phyloP scores from a whole-genome alignment of 768 basidiomycete genomes.

The Lentinus tigrinus region DNA sequence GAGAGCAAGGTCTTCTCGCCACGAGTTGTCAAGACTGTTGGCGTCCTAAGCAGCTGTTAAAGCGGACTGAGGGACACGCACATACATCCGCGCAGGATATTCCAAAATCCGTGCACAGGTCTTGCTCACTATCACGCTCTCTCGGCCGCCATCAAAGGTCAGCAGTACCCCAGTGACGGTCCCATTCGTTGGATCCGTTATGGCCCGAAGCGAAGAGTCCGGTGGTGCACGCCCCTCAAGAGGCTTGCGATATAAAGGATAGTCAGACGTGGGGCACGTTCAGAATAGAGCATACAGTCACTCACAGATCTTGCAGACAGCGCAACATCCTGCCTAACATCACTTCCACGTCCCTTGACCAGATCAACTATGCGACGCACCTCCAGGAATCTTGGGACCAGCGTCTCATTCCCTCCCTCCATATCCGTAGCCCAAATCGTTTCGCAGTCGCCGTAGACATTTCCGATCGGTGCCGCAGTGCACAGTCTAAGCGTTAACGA shows the following conservation, averaged over 20 bases:
- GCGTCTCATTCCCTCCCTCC: neutral
- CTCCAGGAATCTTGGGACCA: constrained; percentile 3
- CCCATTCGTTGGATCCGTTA: neutral
- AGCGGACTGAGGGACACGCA: neutral
- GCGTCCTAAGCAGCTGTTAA: neutral
- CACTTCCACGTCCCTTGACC: neutral
- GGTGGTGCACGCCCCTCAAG: neutral
- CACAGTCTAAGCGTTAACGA: constrained; percentile 42
- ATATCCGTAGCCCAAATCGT: constrained; percentile 9
- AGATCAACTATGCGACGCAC: constrained; percentile 5
- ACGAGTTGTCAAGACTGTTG: constrained; percentile 40
- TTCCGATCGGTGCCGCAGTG: constrained; percentile 40
- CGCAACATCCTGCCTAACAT: neutral
- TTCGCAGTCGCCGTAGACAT: constrained; percentile 10
- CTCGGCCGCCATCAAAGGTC: constrained; percentile 11
- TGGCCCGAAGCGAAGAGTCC: neutral
- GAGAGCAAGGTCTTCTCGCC: constrained; percentile 47
- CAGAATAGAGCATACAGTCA: neutral
- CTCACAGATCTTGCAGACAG: neutral
- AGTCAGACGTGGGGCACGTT: neutral
- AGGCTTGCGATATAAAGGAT: neutral
- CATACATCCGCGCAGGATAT: constrained; percentile 47
- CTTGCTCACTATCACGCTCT: constrained; percentile 25
- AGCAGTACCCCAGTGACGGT: constrained; percentile 30
- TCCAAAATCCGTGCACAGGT: constrained; percentile 47